These are phyloP conservation scores for Myxozyma udenii DNA, from an alignment of 805 yeast species.

Conservation along the genomic window DNA sequence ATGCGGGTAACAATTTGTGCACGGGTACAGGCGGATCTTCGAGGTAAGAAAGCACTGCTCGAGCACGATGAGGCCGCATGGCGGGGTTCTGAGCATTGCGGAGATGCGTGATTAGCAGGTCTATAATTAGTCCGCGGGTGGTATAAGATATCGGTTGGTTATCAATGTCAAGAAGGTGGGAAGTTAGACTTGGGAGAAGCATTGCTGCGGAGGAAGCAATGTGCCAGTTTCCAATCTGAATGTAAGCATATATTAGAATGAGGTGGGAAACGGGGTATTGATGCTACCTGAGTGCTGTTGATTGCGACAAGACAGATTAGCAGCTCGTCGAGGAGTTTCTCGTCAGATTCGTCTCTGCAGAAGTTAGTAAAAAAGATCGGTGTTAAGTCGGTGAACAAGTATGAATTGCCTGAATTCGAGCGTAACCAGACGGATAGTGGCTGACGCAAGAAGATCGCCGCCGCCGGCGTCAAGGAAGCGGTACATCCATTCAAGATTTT, in stretches of 20 bases:
- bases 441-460: constrained; percentile 5
- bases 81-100: not conserved
- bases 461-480: constrained; percentile 12
- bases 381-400: not conserved
- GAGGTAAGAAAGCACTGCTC: constrained; percentile 6
- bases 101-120: constrained; percentile 3
- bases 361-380: not conserved
- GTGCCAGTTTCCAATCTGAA: not conserved
- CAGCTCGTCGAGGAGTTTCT: constrained; percentile 8
- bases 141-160: constrained; percentile 18
- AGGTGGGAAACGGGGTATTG: constrained; percentile 5
- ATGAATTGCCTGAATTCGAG: constrained; percentile 13
- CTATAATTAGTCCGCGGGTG: constrained; percentile 8
- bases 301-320: constrained; percentile 13
- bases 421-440: not conserved
- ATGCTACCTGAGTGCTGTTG: constrained; percentile 8
- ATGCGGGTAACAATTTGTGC: constrained; percentile 7
- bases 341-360: constrained; percentile 20
- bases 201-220: not conserved
- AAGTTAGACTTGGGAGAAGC: not conserved
- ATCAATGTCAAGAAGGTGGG: constrained; percentile 15
- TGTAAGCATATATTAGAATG: constrained; percentile 1
- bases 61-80: constrained; percentile 5
- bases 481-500: constrained; percentile 13
- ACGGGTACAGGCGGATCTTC: constrained; percentile 8